These are phyloP conservation scores for Glycine tomentella DNA, from an alignment of 306 rosid species.

Conservation along the genomic window DNA sequence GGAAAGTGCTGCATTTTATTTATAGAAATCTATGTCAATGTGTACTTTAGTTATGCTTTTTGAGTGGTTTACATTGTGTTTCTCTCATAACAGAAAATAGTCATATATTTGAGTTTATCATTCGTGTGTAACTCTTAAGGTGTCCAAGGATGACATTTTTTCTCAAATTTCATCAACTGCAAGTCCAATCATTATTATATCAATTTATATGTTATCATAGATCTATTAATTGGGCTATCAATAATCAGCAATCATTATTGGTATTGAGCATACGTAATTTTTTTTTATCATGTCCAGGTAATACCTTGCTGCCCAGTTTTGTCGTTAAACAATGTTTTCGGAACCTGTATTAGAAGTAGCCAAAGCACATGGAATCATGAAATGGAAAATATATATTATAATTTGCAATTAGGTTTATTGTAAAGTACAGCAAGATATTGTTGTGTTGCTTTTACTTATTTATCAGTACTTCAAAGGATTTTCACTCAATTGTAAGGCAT, in stretches of 20 bases:
- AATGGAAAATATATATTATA: conserved; percentile 36
- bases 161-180: background rate
- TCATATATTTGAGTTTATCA: background rate
- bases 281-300: background rate
- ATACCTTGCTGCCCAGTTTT: conserved; percentile 13
- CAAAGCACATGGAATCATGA: conserved; percentile 18
- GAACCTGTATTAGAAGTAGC: conserved; percentile 24
- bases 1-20: background rate
- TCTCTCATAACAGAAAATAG: background rate
- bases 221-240: conserved; percentile 18
- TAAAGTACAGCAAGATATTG: conserved; percentile 25
- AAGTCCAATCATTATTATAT: conserved; percentile 2
- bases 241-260: background rate
- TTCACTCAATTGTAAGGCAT: conserved; percentile 27
- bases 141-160: background rate
- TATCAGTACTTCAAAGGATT: conserved; percentile 23
- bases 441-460: conserved; percentile 8
- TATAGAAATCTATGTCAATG: background rate
- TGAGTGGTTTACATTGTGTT: background rate
- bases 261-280: background rate
- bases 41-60: background rate
- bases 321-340: background rate
- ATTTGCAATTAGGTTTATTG: conserved; percentile 28
- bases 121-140: conserved; percentile 10
- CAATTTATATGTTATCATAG: background rate